Evolutionary conservation across 2,329 filamentous ascomycete species (phyloP), one percentile per base, ranked within the genome.

Genomic region (Sporothrix brasiliensis): DNA sequence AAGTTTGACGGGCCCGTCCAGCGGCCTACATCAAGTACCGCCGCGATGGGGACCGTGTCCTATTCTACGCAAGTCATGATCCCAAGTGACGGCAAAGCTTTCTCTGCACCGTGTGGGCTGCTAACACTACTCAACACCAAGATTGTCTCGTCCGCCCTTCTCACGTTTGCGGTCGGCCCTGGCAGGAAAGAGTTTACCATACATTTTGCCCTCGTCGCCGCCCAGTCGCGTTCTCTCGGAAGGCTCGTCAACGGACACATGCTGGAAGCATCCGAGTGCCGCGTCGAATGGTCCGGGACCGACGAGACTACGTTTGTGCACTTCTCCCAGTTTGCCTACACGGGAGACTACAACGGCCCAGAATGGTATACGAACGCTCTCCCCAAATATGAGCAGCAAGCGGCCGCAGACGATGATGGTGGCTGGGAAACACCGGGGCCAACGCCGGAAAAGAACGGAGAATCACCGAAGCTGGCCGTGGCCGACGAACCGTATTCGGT

Each of bases 281-380:
- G n/a, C 21, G 52, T 54, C 52, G 21, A 54, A 54, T 54, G 52
- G 52, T 4, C 9, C 1, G 21, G 27, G 52, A 54, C 52, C 21
- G 52, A 54, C 21, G 52, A 54, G 21, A 14, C 24, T 5, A 54
- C 52, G 0, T 54, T 54, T 54, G 21, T 54, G n/a, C 7, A 30
- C 52, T 54, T 54, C 27, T 27, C 52, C 13, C 21, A 54, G 21
- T 54, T 54, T 54, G 52, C 52, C 10, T 54, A 54, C 21, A 54
- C 52, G 52, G 21, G 52, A 7, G 13, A 54, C 52, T 54, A 54
- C 11, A n/a, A 54, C 52, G 49, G 49, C 49, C 19, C 24, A 24
- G 49, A 52, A 19, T 10, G n/a, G 6, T 19, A 6, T 52, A 16
- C n/a, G 1, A 7, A n/a, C 49, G 3, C 19, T 9, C n/a, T n/a